Base-by-base conservation (phyloP, 768 basidiomycete genomes). In the Termitomyces sp. region DNA sequence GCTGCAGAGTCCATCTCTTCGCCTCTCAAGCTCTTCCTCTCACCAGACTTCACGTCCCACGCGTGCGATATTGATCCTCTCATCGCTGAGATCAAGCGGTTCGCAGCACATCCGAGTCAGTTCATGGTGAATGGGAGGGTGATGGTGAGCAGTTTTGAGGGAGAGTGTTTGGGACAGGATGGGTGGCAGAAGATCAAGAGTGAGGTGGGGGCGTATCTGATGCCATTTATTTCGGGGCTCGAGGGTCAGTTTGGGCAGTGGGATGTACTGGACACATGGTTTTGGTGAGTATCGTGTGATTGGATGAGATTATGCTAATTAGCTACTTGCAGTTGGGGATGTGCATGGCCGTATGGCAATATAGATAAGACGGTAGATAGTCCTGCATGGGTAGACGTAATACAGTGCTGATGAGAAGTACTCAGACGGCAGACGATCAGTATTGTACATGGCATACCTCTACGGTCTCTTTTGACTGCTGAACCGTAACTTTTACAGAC, bases 81-180 rank as follows among this genome's bases (percentile, higher is more conserved):
- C 30, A 73, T 84, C 23, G 67, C 69, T 28, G 70, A 71, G 41
- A 75, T 82, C 53, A 75, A 76, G 8, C 71, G 68, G 14, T 85
- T 81, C 60, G 69, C 75, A 3, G 62, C 64, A 4, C 78, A 85
- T 61, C 76, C 80, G 0, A 78, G 72, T 54, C 86, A 88, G 63
- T 79, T 84, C 65, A 75, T 68, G 28, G 75, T 81, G 54, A 69
- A 81, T 48, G 78, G 78, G 11, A 80, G 78, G 63, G 70, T 75
- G 3, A 75, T 87, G 62, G 76, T 86, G 3, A 84, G 83, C 9
- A 85, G 84, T 21, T 89, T 81, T 63, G 71, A 74, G 50, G 87
- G 82, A 41, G 81, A 80, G 61, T 81, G 79, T 41, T 77, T 89
- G 53, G 85, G 86, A 3, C 73, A 76, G 52, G 69, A 58, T 2